phyloP scores from a whole-genome alignment of 352 stramenopile species.

The Halophytophthora polymorphica region DNA sequence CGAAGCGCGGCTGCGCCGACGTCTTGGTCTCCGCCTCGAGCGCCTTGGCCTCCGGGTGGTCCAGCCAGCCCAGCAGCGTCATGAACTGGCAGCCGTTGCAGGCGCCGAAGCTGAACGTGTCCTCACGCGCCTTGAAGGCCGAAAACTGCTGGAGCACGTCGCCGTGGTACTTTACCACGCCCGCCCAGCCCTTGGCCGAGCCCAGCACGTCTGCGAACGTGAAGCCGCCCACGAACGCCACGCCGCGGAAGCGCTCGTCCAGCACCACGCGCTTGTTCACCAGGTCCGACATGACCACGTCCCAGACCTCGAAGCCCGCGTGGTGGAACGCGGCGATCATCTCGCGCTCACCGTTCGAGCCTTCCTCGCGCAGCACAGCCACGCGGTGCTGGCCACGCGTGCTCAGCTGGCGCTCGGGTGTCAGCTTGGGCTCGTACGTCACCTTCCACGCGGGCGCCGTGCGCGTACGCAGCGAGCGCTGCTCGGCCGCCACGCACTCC shows the following conservation, averaged over 20 bases:
- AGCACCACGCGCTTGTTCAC: constrained; percentile 89
- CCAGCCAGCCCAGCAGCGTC: constrained; percentile 97
- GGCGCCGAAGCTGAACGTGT: constrained; percentile 99
- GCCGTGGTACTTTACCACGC: constrained; percentile 96
- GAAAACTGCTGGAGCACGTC: constrained; percentile 96
- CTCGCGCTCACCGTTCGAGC: constrained; percentile 98
- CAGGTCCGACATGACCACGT: constrained; percentile 97
- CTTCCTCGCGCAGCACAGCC: constrained; percentile 97
- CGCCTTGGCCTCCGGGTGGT: constrained; percentile 47
- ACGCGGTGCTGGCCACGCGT: constrained; percentile 91
- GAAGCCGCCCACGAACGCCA: constrained; percentile 99
- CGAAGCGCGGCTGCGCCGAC: constrained; percentile 89
- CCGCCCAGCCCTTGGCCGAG: constrained; percentile 98
- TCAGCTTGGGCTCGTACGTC: constrained; percentile 84
- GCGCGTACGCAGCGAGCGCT: constrained; percentile 86
- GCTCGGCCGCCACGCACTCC: constrained; percentile 93
- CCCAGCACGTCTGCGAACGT: constrained; percentile 98
- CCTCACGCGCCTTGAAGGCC: constrained; percentile 91
- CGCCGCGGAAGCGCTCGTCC: constrained; percentile 93
- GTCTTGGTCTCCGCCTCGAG: constrained; percentile 53
- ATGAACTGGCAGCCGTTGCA: constrained; percentile 99
- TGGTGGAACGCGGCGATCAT: constrained; percentile 97
- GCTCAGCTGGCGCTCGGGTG: constrained; percentile 76
- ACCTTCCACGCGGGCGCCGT: constrained; percentile 88
- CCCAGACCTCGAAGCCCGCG: constrained; percentile 98